These are phyloP conservation scores for Candida ulmi DNA, from an alignment of 805 yeast genomes.

Conservation along the genomic window DNA sequence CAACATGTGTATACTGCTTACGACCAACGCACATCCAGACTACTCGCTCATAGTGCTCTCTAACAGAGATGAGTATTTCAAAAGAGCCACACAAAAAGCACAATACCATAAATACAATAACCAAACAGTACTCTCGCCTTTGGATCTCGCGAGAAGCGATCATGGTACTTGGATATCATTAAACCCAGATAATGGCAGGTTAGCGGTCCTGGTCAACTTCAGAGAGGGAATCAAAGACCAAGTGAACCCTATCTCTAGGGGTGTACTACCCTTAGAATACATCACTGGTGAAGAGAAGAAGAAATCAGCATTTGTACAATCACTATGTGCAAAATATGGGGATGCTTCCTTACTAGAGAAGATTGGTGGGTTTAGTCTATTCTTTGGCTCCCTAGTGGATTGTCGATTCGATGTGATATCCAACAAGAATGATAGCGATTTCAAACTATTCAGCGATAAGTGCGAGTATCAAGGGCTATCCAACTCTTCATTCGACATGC, in stretches of 20 bases:
- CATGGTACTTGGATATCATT: slow-evolving; percentile 94
- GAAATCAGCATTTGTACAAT: slow-evolving; percentile 18
- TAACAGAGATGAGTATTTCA: slow-evolving; percentile 82
- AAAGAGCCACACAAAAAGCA: slow-evolving; percentile 65
- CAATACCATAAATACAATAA: slow-evolving; percentile 28
- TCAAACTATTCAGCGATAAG: slow-evolving; percentile 22
- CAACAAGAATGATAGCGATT: slow-evolving; percentile 21
- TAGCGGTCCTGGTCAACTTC: slow-evolving; percentile 75
- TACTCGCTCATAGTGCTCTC: slow-evolving; percentile 74
- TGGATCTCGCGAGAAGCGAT: slow-evolving; percentile 64
- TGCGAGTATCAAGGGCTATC: slow-evolving; percentile 52
- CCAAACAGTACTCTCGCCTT: slow-evolving; percentile 51
- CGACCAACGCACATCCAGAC: slow-evolving; percentile 63
- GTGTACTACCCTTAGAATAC: slow-evolving; percentile 36
- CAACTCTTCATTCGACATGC: slow-evolving; percentile 57
- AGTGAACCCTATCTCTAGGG: slow-evolving; percentile 35
- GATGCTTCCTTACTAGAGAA: slow-evolving; percentile 16
- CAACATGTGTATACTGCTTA: slow-evolving; percentile 72
- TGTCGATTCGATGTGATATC: slow-evolving; percentile 25
- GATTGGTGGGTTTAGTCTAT: slow-evolving; percentile 28
- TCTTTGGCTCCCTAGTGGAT: slow-evolving; percentile 30
- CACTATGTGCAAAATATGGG: slow-evolving; percentile 11
- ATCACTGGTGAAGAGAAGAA: slow-evolving; percentile 20
- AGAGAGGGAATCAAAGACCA: slow-evolving; percentile 39
- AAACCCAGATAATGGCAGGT: slow-evolving; percentile 40